Base-by-base conservation (phyloP, 495 filamentous ascomycete genomes). In the Hypoxylon cercidicola region DNA sequence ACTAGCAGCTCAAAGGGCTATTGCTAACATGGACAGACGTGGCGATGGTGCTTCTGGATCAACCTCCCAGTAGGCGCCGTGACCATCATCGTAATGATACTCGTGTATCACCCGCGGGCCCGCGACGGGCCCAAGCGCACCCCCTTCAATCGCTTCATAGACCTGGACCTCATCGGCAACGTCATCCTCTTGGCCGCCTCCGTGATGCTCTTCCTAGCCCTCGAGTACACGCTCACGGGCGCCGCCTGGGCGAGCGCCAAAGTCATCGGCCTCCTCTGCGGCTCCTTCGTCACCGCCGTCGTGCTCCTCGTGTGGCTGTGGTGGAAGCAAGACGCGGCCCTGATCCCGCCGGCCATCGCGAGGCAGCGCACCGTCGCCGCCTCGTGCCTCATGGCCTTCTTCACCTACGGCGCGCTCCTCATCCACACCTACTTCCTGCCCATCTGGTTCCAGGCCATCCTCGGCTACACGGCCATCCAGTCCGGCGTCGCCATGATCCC, bases 391-490 rank as follows among this genome's bases (percentile, higher is more conserved):
- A 89, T 85, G 70, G 61, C 79, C 7, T 79, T 85, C 56, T 78
- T 77, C 51, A 68, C 87, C 9, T 86, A 85, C 12, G 83, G 79
- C 16, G 72, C 81, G 0, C 88, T 90, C 72, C 84, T 92, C 44
- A 66, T 89, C 15, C 70, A 87, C 9, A 72, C 86, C 19, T 89
- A 84, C 32, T 86, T 88, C 78, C 76, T 93, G 7, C 90, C 91
- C 0, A 88, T 93, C 65, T 95, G 87, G 88, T 93, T 95, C 79
- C 91, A 94, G 67, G 88, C 89, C 4, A 86, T 93, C 71, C 88
- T 91, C 62, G 83, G 81, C 44, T 84, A 83, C 25, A 77, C 81
- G 0, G 85, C 90, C n/a, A 82, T 85, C 6, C 78, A 84, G 32
- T 88, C 88, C 3, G 90, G 90, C 11, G 86, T 92, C 64, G 83